Evolutionary conservation across 805 yeast species (phyloP).

Genomic region (Saccharomyces mikatae): DNA sequence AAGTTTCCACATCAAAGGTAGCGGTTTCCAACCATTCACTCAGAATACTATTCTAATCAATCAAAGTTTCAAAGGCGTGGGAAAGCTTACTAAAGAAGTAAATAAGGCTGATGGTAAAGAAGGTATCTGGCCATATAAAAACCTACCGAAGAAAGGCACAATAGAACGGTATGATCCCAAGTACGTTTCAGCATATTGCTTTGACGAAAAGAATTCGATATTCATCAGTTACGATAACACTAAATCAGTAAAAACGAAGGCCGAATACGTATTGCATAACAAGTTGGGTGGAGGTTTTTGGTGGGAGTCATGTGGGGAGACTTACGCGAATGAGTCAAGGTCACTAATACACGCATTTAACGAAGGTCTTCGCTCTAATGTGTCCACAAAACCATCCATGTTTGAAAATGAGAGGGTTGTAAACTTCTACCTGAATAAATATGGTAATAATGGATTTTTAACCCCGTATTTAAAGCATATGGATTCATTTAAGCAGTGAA

Average conservation of each 20-base stretch:
- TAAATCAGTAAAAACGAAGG: slow-evolving; percentile 47
- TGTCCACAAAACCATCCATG: slow-evolving; percentile 8
- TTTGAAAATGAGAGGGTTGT: slow-evolving; percentile 11
- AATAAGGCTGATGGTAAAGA: slow-evolving; percentile 35
- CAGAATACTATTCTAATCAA: slow-evolving; percentile 26
- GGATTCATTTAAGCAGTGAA: background rate
- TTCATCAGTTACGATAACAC: slow-evolving; percentile 63
- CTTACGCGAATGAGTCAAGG: slow-evolving; percentile 22
- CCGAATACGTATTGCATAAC: slow-evolving; percentile 41
- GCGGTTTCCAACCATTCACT: slow-evolving; percentile 7
- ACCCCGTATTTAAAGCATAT: background rate
- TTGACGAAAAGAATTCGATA: slow-evolving; percentile 30
- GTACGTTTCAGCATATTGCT: slow-evolving; percentile 49
- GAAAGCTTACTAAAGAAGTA: slow-evolving; percentile 22
- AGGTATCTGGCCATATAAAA: slow-evolving; percentile 48
- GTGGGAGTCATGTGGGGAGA: slow-evolving; percentile 91
- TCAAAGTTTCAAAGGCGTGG: slow-evolving; percentile 36
- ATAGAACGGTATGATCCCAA: slow-evolving; percentile 44
- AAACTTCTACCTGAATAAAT: slow-evolving; percentile 14
- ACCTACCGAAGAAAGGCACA: slow-evolving; percentile 41
- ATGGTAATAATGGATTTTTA: slow-evolving; percentile 14
- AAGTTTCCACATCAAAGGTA: slow-evolving; percentile 37
- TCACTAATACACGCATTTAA: slow-evolving; percentile 44
- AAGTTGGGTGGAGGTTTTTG: slow-evolving; percentile 79
- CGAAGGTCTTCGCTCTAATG: slow-evolving; percentile 13